Evolutionary conservation across 2,329 filamentous ascomycete species (phyloP), one percentile per base, ranked within the genome.

Genomic region (Aspergillus thermomutatus): DNA sequence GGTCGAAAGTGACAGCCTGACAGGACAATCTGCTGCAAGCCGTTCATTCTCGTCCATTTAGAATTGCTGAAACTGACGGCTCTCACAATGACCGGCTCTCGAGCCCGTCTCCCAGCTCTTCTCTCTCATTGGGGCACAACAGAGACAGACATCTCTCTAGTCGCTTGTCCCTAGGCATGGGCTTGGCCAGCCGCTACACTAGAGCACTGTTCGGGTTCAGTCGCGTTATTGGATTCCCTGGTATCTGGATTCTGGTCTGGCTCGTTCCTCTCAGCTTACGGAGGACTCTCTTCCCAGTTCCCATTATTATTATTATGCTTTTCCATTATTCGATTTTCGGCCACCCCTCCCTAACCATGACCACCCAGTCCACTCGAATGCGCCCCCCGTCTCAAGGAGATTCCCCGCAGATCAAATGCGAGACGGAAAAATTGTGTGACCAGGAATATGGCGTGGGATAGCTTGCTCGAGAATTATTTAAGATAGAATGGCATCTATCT

Each of bases 371-470:
- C 49, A 17, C 19, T 23, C 27, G n/a, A 23, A 14, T 31, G 28
- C 8, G 7, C 3, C 14, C 26, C 17, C 49, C 49, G 3, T 37
- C 48, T 6, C 19, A 41, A 4, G 9, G 26, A 23, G 28, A 40
- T 25, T 23, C 49, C 49, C 49, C 49, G 49, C 49, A 50, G 49
- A 50, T 41, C 49, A 50, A n/a, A 27, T 50, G 49, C 49, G 10
- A 37, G 26, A 50, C 49, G 49, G 49, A 50, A 46, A 46, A 46
- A 46, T 25, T 46, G 43, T 46, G 31, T 43, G 28, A 57, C 50
- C 4, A 59, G 41, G 23, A 21, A 50, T n/a, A 31, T 26, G 23
- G 23, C 28, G 48, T 50, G 25, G 34, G 28, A 50, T 37, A 37
- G 21, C 23, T 46, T 46, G 10, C 43, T 46, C 19, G 43, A 23